phyloP scores from a whole-genome alignment of 2,329 filamentous ascomycete species.

The Dryadomyces sulphureus region DNA sequence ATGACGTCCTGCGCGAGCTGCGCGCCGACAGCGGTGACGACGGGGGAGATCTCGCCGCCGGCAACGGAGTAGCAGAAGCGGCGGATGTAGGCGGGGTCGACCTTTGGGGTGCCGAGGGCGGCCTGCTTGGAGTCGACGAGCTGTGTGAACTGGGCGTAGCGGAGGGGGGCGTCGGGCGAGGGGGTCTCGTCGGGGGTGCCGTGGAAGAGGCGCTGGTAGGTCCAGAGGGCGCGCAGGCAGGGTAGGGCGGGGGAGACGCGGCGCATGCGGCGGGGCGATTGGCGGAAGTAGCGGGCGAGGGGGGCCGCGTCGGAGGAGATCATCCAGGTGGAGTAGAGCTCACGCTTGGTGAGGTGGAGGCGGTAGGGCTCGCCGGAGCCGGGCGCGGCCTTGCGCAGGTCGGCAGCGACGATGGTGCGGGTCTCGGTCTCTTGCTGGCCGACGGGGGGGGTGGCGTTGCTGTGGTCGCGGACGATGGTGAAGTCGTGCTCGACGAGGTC shows the following conservation, averaged over 20 bases:
- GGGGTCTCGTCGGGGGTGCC: slow-evolving; percentile 28
- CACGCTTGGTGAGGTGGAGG: slow-evolving; percentile 83
- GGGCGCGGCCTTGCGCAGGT: slow-evolving; percentile 32
- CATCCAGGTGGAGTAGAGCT: slow-evolving; percentile 76
- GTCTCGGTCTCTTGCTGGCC: slow-evolving; percentile 57
- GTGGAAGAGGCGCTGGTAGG: slow-evolving; percentile 50
- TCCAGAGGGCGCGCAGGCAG: slow-evolving; percentile 81
- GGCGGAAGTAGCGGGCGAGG: slow-evolving; percentile 54
- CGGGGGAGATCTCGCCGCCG: slow-evolving; percentile 59
- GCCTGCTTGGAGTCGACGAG: slow-evolving; percentile 67
- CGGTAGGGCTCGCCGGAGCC: slow-evolving; percentile 22
- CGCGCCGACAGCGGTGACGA: slow-evolving; percentile 78
- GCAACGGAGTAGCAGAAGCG: slow-evolving; percentile 78
- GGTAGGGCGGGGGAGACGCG: slow-evolving; percentile 74
- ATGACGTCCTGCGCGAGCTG: slow-evolving; percentile 93
- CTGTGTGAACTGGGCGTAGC: slow-evolving; percentile 62
- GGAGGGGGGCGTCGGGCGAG: slow-evolving; percentile 33
- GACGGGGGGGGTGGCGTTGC: slow-evolving; percentile 51
- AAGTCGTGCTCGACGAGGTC: slow-evolving; percentile 87
- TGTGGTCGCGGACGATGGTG: slow-evolving; percentile 69
- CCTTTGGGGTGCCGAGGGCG: slow-evolving; percentile 52
- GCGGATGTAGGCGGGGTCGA: slow-evolving; percentile 60
- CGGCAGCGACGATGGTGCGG: slow-evolving; percentile 44
- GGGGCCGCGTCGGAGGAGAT: slow-evolving; percentile 66
- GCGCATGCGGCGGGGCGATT: slow-evolving; percentile 51